phyloP scores from a whole-genome alignment of 148 eudicot genomes.

The Nepenthes mirabilis region DNA sequence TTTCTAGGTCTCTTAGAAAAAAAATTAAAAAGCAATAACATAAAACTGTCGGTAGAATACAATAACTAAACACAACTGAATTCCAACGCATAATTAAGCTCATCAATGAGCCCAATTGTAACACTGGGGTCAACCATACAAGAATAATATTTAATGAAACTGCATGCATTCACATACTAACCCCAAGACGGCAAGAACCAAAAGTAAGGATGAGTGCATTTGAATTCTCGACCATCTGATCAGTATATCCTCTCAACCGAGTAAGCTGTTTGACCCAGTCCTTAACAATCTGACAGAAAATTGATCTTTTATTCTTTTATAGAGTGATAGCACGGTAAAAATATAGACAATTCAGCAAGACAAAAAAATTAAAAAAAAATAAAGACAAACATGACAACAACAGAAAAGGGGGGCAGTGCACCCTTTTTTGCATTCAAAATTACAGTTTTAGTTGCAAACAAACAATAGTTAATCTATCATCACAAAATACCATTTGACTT shows the following conservation, averaged over 20 bases:
- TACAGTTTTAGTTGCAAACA: no score
- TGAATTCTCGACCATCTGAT: slow-evolving; percentile 83
- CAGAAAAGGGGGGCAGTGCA: no score
- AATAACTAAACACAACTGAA: no score
- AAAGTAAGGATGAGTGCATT: slow-evolving; percentile 83
- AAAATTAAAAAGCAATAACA: no score
- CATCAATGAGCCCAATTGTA: no score
- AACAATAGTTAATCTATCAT: no score
- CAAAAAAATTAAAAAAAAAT: not conserved
- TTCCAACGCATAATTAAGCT: no score
- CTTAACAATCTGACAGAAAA: slow-evolving; percentile 46
- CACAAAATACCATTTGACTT: no score
- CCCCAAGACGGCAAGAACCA: slow-evolving; percentile 89
- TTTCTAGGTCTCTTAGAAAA: no score
- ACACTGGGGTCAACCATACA: not conserved
- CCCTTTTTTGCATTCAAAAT: no score
- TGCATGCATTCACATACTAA: slow-evolving; percentile 17
- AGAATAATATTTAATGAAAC: not conserved
- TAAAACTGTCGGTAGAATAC: no score
- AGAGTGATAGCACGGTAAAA: not conserved
- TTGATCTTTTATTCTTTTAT: not conserved
- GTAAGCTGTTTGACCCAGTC: slow-evolving; percentile 89
- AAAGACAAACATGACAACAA: not conserved
- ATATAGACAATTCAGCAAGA: not conserved
- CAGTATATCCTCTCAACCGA: slow-evolving; percentile 66